A percentile compares a stretch with the other conserved stretches of the same genome.
phyloP scores from a whole-genome alignment of 2,329 filamentous ascomycete genomes.

The Alternaria triticimaculans region DNA sequence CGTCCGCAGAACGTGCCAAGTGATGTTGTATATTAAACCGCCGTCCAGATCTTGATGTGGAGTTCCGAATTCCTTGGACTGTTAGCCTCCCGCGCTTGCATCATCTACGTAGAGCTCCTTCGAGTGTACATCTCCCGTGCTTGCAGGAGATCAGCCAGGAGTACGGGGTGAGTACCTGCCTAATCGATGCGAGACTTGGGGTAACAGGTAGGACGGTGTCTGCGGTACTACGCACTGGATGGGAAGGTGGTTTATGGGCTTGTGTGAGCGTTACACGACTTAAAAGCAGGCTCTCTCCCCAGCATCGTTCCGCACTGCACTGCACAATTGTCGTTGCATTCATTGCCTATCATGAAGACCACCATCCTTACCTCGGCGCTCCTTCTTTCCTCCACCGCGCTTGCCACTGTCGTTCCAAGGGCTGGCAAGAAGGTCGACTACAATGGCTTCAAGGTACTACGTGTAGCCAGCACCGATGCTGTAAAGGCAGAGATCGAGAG shows the following conservation, averaged over 20 bases:
- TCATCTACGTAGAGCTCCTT: slow-evolving; percentile 10
- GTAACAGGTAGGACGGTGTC: slow-evolving; percentile 6
- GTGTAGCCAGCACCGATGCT: slow-evolving; percentile 29
- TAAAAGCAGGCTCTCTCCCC: slow-evolving; percentile 18
- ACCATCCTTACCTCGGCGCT: slow-evolving; percentile 34
- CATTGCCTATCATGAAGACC: slow-evolving; percentile 36
- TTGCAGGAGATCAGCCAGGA: slow-evolving; percentile 18
- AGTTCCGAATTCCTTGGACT: slow-evolving; percentile 11
- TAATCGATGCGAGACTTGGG: slow-evolving; percentile 19
- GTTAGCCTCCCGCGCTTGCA: slow-evolving; percentile 29
- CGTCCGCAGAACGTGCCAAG: slow-evolving; percentile 27
- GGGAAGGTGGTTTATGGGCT: slow-evolving; percentile 25
- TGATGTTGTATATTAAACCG: slow-evolving; percentile 32
- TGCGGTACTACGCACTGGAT: slow-evolving; percentile 18
- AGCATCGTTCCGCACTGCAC: background rate
- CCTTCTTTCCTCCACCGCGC: slow-evolving; percentile 27
- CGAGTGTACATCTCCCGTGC: slow-evolving; percentile 30
- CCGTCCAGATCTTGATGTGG: slow-evolving; percentile 25
- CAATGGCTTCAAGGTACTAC: slow-evolving; percentile 46
- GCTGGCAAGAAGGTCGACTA: slow-evolving; percentile 44
- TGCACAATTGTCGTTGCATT: slow-evolving; percentile 1
- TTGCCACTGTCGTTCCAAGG: slow-evolving; percentile 35
- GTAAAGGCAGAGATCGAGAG: slow-evolving; percentile 39
- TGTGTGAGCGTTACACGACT: slow-evolving; percentile 3
- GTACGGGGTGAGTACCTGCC: slow-evolving; percentile 30